Evolutionary conservation across 331 rosid species (phyloP).

Genomic region (Pyrus hybrid): DNA sequence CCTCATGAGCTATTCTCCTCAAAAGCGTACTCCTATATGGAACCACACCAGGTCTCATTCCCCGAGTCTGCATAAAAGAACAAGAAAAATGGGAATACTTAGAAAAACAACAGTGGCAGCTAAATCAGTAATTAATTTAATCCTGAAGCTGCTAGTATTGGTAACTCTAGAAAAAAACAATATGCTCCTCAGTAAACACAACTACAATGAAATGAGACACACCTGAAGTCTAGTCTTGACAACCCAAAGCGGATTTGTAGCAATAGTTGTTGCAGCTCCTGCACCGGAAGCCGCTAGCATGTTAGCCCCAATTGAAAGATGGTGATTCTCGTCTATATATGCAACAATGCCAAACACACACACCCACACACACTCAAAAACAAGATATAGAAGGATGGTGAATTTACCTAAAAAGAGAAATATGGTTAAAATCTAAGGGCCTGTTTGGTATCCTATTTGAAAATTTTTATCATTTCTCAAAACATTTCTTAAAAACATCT

Average conservation of each 20-base stretch:
- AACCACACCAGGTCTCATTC: slow-evolving; percentile 66
- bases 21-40: slow-evolving; percentile 65
- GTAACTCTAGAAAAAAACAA: not conserved
- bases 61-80: slow-evolving; percentile 57
- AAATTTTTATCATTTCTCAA: too few relatives aligned
- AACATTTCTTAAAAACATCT: too few relatives aligned
- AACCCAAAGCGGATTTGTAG: slow-evolving; percentile 87
- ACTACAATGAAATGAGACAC: slow-evolving; percentile 9
- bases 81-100: not conserved
- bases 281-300: slow-evolving; percentile 84
- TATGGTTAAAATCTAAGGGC: not conserved
- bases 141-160: not conserved
- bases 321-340: slow-evolving; percentile 46
- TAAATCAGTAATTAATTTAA: not conserved
- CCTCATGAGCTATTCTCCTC: slow-evolving; percentile 83
- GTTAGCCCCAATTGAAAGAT: slow-evolving; percentile 73
- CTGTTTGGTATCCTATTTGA: too few relatives aligned
- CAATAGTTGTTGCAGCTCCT: slow-evolving; percentile 73
- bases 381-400: slow-evolving; percentile 5
- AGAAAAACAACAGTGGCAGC: not conserved
- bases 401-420: not conserved
- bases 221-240: slow-evolving; percentile 89
- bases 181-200: not conserved
- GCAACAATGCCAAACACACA: not conserved
- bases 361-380: not conserved